Percentiles rank a stretch among this genome's conserved stretches.
phyloP scores from a whole-genome alignment of 495 filamentous ascomycete species.

The Staphylotrichum tortipilum region DNA sequence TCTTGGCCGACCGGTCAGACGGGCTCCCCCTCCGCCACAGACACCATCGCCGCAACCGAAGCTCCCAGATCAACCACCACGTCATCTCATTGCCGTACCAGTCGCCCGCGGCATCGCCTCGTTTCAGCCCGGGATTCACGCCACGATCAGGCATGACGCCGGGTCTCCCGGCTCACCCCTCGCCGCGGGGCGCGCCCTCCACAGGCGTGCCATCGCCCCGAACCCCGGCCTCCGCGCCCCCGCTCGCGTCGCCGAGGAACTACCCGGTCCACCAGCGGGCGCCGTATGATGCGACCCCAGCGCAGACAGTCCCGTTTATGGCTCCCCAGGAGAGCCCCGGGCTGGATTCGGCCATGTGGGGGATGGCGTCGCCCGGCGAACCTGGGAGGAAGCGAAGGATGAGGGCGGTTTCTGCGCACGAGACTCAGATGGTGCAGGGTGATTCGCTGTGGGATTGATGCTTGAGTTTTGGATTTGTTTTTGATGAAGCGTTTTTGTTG shows the following conservation, averaged over 20 bases:
- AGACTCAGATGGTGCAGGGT: slow-evolving; percentile 11
- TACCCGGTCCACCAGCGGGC: slow-evolving; percentile 12
- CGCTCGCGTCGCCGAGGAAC: slow-evolving; percentile 12
- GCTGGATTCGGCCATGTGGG: neutral
- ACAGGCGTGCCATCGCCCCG: too few relatives aligned
- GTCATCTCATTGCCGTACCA: slow-evolving; percentile 8
- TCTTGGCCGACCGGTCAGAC: neutral
- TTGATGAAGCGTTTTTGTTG: neutral
- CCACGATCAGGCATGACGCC: neutral
- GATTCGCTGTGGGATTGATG: slow-evolving; percentile 13
- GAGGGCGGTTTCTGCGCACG: neutral
- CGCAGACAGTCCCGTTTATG: slow-evolving; percentile 7
- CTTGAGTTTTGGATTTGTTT: too few relatives aligned
- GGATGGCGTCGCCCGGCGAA: neutral
- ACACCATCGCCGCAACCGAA: slow-evolving; percentile 1
- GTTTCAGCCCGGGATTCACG: slow-evolving; percentile 3
- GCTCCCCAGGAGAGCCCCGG: slow-evolving; percentile 7
- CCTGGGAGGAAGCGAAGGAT: slow-evolving; percentile 5
- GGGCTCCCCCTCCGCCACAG: neutral
- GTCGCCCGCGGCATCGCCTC: neutral
- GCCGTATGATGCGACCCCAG: slow-evolving; percentile 5
- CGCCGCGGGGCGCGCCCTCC: neutral
- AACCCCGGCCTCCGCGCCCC: neutral
- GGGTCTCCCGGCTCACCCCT: slow-evolving; percentile 6
- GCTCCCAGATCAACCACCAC: neutral